A percentile compares a stretch with the other conserved stretches of the same genome.
These are phyloP conservation scores for Gynostemma pentaphyllum DNA, from an alignment of 306 rosid genomes.

Conservation along the genomic window DNA sequence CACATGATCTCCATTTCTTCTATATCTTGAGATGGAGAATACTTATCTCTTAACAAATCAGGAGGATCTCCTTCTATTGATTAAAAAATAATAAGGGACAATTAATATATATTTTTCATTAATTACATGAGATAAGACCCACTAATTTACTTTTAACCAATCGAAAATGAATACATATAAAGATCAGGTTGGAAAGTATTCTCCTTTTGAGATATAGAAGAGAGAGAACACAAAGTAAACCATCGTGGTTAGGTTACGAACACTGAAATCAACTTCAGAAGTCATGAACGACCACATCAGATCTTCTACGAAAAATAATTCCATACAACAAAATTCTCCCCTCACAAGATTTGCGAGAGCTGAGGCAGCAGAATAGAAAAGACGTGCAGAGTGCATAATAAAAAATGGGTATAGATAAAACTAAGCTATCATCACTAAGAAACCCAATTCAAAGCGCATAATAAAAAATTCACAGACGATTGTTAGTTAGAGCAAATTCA, in stretches of 20 bases:
- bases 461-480: neutral
- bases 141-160: too few species aligned
- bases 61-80: too few species aligned
- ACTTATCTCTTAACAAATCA: too few species aligned
- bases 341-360: neutral
- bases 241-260: neutral
- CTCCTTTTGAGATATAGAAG: too few species aligned
- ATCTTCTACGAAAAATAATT: neutral
- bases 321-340: neutral
- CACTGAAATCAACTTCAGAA: neutral
- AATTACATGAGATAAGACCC: too few species aligned
- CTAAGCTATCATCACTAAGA: neutral
- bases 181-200: neutral
- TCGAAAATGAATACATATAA: too few species aligned
- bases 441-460: neutral
- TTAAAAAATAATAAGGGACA: too few species aligned
- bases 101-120: too few species aligned
- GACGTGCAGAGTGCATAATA: too few species aligned
- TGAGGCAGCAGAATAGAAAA: neutral
- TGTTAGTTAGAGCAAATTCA: neutral
- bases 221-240: neutral
- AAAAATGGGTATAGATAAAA: neutral
- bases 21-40: too few species aligned
- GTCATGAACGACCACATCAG: neutral
- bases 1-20: too few species aligned